Conservation (phyloP, 139 green algal genomes). For the Auxenochlorella pyrenoidosa region DNA sequence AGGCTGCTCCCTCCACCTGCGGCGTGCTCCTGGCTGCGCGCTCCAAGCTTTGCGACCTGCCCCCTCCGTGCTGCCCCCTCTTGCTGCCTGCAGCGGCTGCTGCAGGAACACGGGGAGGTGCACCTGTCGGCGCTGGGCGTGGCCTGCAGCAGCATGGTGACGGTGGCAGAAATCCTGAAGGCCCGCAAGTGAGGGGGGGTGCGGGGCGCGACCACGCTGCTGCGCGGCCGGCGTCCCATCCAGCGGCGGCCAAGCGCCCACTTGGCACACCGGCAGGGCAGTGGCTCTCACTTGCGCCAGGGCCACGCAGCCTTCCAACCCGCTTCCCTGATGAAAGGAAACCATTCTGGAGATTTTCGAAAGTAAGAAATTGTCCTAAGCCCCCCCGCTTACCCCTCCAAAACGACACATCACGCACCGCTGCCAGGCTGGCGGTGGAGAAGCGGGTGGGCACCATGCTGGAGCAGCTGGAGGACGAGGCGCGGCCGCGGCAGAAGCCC, state of each 20-base stretch:
- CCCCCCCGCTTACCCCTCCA: no score
- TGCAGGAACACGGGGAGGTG: slow-evolving; percentile 83
- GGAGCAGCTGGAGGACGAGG: slow-evolving; percentile 46
- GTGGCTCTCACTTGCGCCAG: neutral
- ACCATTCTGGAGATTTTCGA: no score
- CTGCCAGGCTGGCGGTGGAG: slow-evolving; percentile 66
- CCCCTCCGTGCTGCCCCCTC: neutral
- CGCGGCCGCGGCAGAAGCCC: slow-evolving; percentile 66
- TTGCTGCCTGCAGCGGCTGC: slow-evolving; percentile 60
- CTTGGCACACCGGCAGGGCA: no score
- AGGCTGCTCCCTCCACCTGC: no score
- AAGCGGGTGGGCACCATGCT: slow-evolving; percentile 56
- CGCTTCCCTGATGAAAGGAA: no score
- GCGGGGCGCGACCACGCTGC: neutral
- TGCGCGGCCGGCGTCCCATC: no score
- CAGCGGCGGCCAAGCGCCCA: no score
- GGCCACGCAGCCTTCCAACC: neutral
- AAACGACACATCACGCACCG: no score
- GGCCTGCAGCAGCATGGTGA: slow-evolving; percentile 85
- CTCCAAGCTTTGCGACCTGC: neutral
- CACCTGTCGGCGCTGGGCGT: slow-evolving; percentile 87
- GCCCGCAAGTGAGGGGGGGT: slow-evolving; percentile 54
- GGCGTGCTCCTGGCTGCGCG: neutral
- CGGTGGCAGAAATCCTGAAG: slow-evolving; percentile 91
- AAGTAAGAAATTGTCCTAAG: no score